Base-by-base conservation (phyloP, 2,329 filamentous ascomycete species). In the Calonectria multiphialidica region DNA sequence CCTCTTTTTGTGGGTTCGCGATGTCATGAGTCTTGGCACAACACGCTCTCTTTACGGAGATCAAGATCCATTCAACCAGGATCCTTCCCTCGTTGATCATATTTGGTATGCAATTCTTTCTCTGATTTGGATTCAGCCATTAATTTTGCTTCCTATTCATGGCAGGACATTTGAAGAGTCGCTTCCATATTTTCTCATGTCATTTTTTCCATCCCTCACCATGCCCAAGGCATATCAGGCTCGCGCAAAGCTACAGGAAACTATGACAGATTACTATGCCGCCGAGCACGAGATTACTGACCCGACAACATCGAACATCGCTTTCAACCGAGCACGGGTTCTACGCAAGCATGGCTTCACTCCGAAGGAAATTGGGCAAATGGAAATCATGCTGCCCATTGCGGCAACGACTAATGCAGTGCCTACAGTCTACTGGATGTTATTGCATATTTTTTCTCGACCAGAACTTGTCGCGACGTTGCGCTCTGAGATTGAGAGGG, bases 21-120 rank as follows among this genome's bases (percentile, higher is more conserved):
- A 83, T 10, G 71, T 82, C 3, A 82, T 87, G 70, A 84, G 83
- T 2, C 65, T 83, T 4, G 84, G 85, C 7, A 85, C 84, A 0
- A 80, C 81, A 10, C 73, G 81, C 30, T 82, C 84, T 3, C 78
- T 89, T 25, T 87, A 84, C 55, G 87, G 87, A 2, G 81, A 84
- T 0, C 70, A 83, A 2, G 87, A 88, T 68, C 86, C 86, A 0
- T 81, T 87, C 37, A 80, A 75, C n/a, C 61, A 77, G 0, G 75
- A 78, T 5, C 71, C 71, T 9, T 59, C 67, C 0, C 30, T 79
- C 5, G 65, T 80, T 23, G 55, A 77, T 9, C 62, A 72, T 5
- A 57, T 75, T 33, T 80, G 78, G 78, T 79, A 64, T 16, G 73
- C 62, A 1, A n/a, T n/a, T n/a, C n/a, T n/a, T n/a, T n/a, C n/a